Base-by-base conservation (phyloP, 2,329 filamentous ascomycete species). In the Talaromyces amestolkiae region DNA sequence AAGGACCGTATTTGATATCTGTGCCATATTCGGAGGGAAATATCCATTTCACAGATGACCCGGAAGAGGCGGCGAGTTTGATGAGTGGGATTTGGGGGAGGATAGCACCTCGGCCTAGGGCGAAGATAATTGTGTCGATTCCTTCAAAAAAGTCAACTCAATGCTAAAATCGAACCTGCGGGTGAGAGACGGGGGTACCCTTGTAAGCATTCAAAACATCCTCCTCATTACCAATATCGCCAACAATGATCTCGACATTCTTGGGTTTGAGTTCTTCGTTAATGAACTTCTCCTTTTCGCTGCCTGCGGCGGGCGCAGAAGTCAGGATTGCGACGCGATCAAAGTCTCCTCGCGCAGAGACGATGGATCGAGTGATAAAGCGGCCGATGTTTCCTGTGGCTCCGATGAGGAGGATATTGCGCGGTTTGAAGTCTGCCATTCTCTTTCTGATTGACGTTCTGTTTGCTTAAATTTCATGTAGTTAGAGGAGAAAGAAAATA, bases 21-120 rank as follows among this genome's bases (percentile, higher is more conserved):
- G 86, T 90, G 64, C 86, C 86, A 71, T 87, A 91, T 73, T 91
- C 88, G 8, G 86, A 89, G 0, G 89, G 88, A 68, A 89, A 85
- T 78, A 91, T 89, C 80, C 85, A 85, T 68, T 83, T 82, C 37
- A 91, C 84, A 27, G 76, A 81, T 2, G 78, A 74, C 0, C 82
- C 82, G 62, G 81, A 75, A 45, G 86, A 84, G 13, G 89, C 88
- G n/a, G 58, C 56, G 27, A 88, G 78, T 51, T 79, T 78, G 61
- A 91, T 83, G n/a, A 91, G 81, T 3, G 83, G 77, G 65, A 88
- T 84, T 70, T 91, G 89, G 9, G 82, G 76, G 24, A 83, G 80
- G 17, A 92, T 84, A 0, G 83, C 86, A n/a, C 81, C 82, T 60
- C 89, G 82, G 2, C 89, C 89, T 1, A 91, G 81, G 1, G 86